These are phyloP conservation scores for Starmera stellimalicola DNA, from an alignment of 1,139 yeast genomes.

Conservation along the genomic window DNA sequence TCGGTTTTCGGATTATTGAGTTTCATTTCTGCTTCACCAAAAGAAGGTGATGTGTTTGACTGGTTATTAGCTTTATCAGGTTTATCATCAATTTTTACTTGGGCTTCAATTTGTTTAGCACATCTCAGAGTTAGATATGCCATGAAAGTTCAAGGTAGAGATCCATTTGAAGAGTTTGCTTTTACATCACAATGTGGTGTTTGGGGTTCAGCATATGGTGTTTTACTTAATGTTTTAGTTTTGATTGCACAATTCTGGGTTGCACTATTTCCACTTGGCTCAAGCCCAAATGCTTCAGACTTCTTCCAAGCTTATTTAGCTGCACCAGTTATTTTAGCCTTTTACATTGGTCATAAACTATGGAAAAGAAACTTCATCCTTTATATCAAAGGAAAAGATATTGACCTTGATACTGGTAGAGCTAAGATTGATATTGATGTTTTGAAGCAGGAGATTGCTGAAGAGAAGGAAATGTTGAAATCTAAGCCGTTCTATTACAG, in stretches of 20 bases:
- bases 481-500: slow-evolving; percentile 47
- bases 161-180: no score
- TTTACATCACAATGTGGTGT: slow-evolving; percentile 41
- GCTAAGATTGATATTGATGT: slow-evolving; percentile 57
- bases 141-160: no score
- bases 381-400: slow-evolving; percentile 37
- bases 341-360: slow-evolving; percentile 42
- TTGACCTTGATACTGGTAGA: slow-evolving; percentile 62
- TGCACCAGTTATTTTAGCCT: slow-evolving; percentile 43
- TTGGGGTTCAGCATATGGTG: slow-evolving; percentile 38
- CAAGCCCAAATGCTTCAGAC: slow-evolving; percentile 29
- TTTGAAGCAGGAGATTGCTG: slow-evolving; percentile 56
- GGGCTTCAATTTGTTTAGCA: no score
- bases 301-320: slow-evolving; percentile 55
- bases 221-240: slow-evolving; percentile 33
- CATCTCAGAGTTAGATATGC: no score
- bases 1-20: no score
- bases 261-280: slow-evolving; percentile 56
- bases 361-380: slow-evolving; percentile 44
- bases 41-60: no score
- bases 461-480: slow-evolving; percentile 48
- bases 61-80: no score
- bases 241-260: slow-evolving; percentile 55
- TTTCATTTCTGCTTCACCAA: no score
- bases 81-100: no score